Conservation (phyloP, 2,329 filamentous ascomycete species). For the Trichoderma atroviride region DNA sequence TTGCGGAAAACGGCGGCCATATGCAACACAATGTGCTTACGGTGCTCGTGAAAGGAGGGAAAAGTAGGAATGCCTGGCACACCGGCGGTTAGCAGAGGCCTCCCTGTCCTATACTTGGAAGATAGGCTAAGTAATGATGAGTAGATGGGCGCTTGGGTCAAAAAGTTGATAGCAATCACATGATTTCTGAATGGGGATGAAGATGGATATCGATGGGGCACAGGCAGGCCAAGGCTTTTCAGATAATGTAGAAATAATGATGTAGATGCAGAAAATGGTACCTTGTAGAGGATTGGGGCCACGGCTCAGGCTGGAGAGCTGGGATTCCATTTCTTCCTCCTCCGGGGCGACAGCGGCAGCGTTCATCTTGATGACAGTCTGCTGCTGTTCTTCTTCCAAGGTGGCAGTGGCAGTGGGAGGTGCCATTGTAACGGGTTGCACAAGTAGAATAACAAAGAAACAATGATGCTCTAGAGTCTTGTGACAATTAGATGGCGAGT, state of each 20-base stretch:
- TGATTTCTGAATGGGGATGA: neutral
- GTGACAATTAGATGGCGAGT: neutral
- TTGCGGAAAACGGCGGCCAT: slow-evolving; percentile 62
- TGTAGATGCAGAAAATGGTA: neutral
- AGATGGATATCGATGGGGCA: neutral
- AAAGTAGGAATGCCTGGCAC: slow-evolving; percentile 48
- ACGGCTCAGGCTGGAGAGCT: slow-evolving; percentile 31
- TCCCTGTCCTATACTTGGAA: neutral
- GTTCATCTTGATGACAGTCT: slow-evolving; percentile 22
- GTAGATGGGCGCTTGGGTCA: neutral
- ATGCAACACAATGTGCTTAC: slow-evolving; percentile 66
- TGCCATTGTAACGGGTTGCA: slow-evolving; percentile 19
- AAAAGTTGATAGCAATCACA: neutral
- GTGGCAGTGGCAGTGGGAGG: slow-evolving; percentile 27
- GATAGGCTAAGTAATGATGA: neutral
- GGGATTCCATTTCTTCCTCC: slow-evolving; percentile 29
- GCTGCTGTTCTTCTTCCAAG: slow-evolving; percentile 6
- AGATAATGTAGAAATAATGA: neutral
- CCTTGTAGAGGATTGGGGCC: slow-evolving; percentile 33
- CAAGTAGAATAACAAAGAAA: neutral
- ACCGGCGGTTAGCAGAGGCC: neutral
- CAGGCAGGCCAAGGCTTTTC: neutral
- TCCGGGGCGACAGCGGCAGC: slow-evolving; percentile 14
- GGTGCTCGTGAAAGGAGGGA: slow-evolving; percentile 47
- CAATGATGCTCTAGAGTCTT: neutral